Conservation (phyloP, 169 alveolate species). For the Plasmodium knowlesi region DNA sequence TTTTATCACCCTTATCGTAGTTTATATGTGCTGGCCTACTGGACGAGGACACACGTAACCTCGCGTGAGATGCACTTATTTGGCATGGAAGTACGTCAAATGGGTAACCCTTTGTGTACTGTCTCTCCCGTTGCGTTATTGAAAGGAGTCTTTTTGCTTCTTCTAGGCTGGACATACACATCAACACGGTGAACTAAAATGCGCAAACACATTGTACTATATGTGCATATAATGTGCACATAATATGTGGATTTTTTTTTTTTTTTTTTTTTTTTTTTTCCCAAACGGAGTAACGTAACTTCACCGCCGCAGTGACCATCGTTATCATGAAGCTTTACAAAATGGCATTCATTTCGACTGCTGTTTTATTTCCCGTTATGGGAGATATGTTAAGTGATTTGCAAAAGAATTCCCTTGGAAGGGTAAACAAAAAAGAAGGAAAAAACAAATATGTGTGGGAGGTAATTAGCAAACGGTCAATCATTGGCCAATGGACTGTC, state of each 20-base stretch:
- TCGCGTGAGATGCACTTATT: neutral
- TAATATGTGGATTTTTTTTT: neutral
- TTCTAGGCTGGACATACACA: neutral
- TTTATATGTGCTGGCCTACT: neutral
- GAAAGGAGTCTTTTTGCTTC: constrained; percentile 7
- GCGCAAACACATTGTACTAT: neutral
- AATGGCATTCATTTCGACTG: neutral
- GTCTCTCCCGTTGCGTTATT: neutral
- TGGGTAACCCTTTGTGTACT: neutral
- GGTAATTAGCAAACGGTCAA: neutral
- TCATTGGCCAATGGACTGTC: neutral
- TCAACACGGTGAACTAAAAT: neutral
- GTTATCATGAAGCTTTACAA: neutral
- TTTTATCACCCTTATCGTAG: neutral
- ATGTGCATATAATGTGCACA: neutral
- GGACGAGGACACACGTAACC: neutral
- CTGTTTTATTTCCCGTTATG: neutral
- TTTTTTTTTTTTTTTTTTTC: too few relatives aligned
- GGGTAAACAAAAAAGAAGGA: neutral
- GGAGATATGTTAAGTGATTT: neutral
- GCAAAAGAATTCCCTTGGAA: neutral
- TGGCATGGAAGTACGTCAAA: neutral
- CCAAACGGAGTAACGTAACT: neutral
- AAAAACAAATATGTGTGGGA: neutral
- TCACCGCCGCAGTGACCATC: neutral